phyloP scores from a whole-genome alignment of 768 basidiomycete genomes.

The Kwoniella mangroviensis region DNA sequence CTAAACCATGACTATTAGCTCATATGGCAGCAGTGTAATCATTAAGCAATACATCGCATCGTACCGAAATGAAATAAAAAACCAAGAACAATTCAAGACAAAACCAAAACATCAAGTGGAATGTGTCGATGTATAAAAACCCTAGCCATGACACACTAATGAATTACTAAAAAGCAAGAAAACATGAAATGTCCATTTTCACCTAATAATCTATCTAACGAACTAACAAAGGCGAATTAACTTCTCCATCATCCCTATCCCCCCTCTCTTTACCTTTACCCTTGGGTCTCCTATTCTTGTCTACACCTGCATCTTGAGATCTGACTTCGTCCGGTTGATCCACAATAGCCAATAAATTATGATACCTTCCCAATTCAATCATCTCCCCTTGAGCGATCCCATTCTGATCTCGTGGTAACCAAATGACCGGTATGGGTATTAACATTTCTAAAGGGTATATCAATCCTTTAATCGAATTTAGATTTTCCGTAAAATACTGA shows the following conservation, averaged over 20 bases:
- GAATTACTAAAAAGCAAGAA: not conserved
- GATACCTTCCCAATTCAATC: constrained; percentile 74
- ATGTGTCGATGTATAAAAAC: too few relatives aligned
- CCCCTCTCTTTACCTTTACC: not conserved
- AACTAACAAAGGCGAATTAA: constrained; percentile 3
- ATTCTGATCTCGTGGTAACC: constrained; percentile 77
- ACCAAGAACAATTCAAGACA: too few relatives aligned
- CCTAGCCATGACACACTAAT: not conserved
- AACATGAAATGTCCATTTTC: not conserved
- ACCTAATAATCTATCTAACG: not conserved
- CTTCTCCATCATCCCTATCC: constrained; percentile 2
- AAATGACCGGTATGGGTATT: constrained; percentile 77
- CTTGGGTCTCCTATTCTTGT: not conserved
- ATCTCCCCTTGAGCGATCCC: constrained; percentile 77
- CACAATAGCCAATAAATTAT: constrained; percentile 71
- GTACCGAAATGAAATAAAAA: too few relatives aligned
- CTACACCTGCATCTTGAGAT: not conserved
- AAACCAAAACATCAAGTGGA: too few relatives aligned
- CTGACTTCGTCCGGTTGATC: constrained; percentile 4
- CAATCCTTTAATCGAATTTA: constrained; percentile 75
- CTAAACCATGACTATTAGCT: too few relatives aligned
- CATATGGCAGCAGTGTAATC: too few relatives aligned
- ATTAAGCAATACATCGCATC: too few relatives aligned
- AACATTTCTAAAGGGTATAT: constrained; percentile 81
- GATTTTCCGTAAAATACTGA: constrained; percentile 73